Percentiles rank a stretch among this genome's conserved stretches.
These are phyloP conservation scores for Darksidea phi DNA, from an alignment of 495 filamentous ascomycete species.

Conservation along the genomic window DNA sequence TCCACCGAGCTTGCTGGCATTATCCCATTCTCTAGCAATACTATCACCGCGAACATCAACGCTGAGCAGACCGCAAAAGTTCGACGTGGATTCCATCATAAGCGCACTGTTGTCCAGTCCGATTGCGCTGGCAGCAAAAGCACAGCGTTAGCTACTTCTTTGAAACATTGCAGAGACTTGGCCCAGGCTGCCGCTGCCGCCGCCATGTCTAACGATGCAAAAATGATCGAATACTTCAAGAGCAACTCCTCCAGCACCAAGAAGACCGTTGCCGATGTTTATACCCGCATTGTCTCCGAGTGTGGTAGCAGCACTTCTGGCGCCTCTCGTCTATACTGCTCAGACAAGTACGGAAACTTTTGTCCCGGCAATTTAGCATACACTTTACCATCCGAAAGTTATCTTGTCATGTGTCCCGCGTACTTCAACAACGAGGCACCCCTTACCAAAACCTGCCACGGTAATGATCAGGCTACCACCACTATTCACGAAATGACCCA, in stretches of 20 bases:
- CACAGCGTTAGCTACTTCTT: constrained; percentile 46
- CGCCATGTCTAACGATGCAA: constrained; percentile 48
- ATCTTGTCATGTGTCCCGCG: not conserved
- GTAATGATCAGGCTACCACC: not conserved
- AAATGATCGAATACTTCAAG: constrained; percentile 62
- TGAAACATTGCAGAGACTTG: constrained; percentile 50
- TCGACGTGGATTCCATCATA: constrained; percentile 47
- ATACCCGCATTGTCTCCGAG: constrained; percentile 1
- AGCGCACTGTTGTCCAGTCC: constrained; percentile 50
- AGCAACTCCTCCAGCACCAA: constrained; percentile 47
- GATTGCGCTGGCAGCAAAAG: constrained; percentile 50
- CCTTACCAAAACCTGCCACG: not conserved
- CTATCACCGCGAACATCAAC: constrained; percentile 51
- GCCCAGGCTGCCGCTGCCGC: constrained; percentile 53
- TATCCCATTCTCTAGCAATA: constrained; percentile 50
- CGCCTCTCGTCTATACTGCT: not conserved
- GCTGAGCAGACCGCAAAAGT: constrained; percentile 50
- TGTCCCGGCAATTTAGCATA: not conserved
- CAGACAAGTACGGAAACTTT: not conserved
- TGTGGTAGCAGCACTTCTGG: not conserved
- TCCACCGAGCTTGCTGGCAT: constrained; percentile 48
- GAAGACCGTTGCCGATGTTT: constrained; percentile 47
- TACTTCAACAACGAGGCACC: not conserved
- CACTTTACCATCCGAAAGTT: not conserved
- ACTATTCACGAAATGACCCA: not conserved